Base-by-base conservation (phyloP, 495 filamentous ascomycete species). In the Penicillium herquei region DNA sequence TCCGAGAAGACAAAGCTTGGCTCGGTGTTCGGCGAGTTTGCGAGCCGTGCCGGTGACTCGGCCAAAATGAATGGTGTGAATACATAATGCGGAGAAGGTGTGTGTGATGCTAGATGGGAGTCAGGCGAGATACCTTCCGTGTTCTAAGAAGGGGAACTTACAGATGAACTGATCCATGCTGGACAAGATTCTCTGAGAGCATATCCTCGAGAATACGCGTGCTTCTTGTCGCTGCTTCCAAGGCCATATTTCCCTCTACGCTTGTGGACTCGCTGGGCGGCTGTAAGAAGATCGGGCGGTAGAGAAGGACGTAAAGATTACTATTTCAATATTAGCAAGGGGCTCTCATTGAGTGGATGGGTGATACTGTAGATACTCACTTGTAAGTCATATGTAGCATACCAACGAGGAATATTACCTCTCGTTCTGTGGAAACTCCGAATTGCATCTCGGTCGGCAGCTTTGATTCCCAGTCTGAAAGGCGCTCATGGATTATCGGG, bases 171-270 rank as follows among this genome's bases (percentile, higher is more conserved):
- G 73, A 68, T 12, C 73, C 72, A 47, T 78, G 72, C 47, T 77
- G 72, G 11, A 78, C 72, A 2, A 76, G 59, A 35, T 76, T 71
- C 34, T 76, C 66, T n/a, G 75, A 75, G 2, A 77, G 69, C 59
- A 79, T 70, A 41, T 78, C 76, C 37, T 79, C 77, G 1, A 76
- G 57, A 30, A 79, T 78, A 0, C 74, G 62, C 0, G 74, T 77
- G 54, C 69, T 74, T 42, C 66, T 66, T 10, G 70, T 74, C 13
- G 77, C 75, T 11, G 75, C 77, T 40, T 78, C 70, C 2, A 79
- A 56, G 3, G 74, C 74, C 3, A 73, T 52, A 35, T 69, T 70
- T 0, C 74, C 72, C 41, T 67, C 62, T 30, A 43, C 41, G n/a
- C 54, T 59, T 0, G 54, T 58, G n/a, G 49, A 49, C 40, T 54